Conservation (phyloP, 148 eudicot species). For the Pharnaceum exiguum region DNA sequence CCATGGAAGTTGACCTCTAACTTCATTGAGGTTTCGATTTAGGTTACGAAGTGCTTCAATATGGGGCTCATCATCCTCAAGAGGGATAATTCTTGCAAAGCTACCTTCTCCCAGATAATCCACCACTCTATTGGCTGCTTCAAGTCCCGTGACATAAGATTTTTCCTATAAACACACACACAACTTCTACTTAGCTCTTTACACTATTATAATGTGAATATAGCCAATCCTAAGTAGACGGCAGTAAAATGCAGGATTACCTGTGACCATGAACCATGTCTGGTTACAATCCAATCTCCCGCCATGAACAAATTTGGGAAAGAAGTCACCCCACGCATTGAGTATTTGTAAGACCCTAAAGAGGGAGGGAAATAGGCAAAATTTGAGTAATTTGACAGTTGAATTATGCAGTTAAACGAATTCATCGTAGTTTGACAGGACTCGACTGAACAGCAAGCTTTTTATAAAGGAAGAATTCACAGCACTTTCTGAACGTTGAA, state of each 20-base stretch:
- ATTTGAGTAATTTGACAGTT: not conserved
- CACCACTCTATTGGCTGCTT: constrained; percentile 73
- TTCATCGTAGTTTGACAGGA: not conserved
- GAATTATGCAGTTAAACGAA: not conserved
- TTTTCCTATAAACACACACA: constrained; percentile 43
- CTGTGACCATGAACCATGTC: constrained; percentile 85
- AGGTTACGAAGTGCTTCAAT: constrained; percentile 53
- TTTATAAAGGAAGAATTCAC: not conserved
- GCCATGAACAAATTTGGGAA: constrained; percentile 72
- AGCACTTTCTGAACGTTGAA: not conserved
- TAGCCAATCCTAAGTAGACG: too few species aligned
- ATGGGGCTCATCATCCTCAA: constrained; percentile 64
- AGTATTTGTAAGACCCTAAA: constrained; percentile 64
- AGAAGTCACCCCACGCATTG: constrained; percentile 68
- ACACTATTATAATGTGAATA: not conserved
- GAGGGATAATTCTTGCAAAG: constrained; percentile 56
- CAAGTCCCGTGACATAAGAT: constrained; percentile 67
- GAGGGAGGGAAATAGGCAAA: not conserved
- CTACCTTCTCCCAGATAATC: constrained; percentile 56
- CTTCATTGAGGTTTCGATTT: constrained; percentile 45
- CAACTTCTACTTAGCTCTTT: not conserved
- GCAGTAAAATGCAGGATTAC: constrained; percentile 22
- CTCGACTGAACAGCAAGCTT: not conserved
- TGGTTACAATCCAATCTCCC: constrained; percentile 73
- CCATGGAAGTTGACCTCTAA: constrained; percentile 58